Percentiles rank a stretch among this genome's conserved stretches.
Evolutionary conservation across 2,329 filamentous ascomycete genomes (phyloP).

Genomic region (Phyllosticta paracitricarpa): DNA sequence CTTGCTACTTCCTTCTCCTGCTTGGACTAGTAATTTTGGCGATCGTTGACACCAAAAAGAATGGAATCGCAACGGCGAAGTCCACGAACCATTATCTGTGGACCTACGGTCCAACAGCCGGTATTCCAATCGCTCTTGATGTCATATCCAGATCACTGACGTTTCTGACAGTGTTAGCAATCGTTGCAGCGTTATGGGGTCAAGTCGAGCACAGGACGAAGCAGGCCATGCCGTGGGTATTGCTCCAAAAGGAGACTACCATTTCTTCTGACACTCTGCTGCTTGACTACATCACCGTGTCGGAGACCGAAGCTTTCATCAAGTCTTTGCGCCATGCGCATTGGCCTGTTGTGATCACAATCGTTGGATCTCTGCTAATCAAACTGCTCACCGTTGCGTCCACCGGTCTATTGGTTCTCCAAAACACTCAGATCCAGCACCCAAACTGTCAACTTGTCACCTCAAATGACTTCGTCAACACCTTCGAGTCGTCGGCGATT

Average conservation of each 20-base stretch:
- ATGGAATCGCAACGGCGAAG: neutral
- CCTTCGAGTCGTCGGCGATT: neutral
- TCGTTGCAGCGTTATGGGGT: neutral
- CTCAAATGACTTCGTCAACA: neutral
- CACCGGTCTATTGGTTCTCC: slow-evolving; percentile 1
- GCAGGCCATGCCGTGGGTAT: neutral
- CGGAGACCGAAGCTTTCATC: neutral
- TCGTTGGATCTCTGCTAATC: neutral
- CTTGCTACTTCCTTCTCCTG: neutral
- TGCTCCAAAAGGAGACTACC: neutral
- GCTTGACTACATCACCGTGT: neutral
- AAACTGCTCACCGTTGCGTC: slow-evolving; percentile 1
- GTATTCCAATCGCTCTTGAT: neutral
- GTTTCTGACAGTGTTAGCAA: neutral
- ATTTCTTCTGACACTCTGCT: neutral
- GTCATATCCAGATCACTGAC: neutral
- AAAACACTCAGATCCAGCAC: neutral
- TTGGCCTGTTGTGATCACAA: neutral
- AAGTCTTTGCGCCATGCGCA: neutral
- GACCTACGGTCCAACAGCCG: slow-evolving; percentile 1
- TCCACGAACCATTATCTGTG: slow-evolving; percentile 1
- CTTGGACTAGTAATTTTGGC: neutral
- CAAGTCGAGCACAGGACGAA: neutral
- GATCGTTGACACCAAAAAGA: neutral
- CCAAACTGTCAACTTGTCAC: neutral